These are phyloP conservation scores for Alternaria solani DNA, from an alignment of 2,329 filamentous ascomycete genomes.

Conservation along the genomic window DNA sequence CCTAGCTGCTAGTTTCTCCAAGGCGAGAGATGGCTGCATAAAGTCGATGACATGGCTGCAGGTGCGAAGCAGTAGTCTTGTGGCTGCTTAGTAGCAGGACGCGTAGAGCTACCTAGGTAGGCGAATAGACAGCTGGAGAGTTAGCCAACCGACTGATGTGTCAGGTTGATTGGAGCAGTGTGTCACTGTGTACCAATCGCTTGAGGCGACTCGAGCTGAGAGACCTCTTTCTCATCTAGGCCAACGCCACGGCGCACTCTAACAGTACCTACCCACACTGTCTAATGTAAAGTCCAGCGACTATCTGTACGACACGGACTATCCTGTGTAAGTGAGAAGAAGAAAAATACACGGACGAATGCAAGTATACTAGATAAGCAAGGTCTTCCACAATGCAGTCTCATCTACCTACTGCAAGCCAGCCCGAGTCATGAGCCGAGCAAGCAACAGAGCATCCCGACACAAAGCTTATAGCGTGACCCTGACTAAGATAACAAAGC, in stretches of 20 bases:
- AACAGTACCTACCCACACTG: no score
- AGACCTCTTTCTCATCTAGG: no score
- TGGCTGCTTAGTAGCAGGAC: constrained; percentile 2
- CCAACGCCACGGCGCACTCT: no score
- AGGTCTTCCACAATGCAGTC: not conserved
- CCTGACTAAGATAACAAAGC: not conserved
- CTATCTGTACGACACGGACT: no score
- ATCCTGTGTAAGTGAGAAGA: no score
- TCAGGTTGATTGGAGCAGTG: not conserved
- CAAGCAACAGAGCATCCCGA: not conserved
- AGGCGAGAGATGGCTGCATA: not conserved
- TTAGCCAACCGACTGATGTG: no score
- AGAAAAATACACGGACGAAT: not conserved
- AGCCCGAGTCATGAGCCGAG: not conserved
- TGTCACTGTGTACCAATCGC: not conserved
- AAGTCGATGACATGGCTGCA: not conserved
- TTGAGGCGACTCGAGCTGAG: not conserved
- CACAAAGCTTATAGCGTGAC: not conserved
- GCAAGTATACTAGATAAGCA: not conserved
- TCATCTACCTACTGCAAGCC: not conserved
- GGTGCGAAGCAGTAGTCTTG: constrained; percentile 4
- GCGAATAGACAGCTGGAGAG: no score
- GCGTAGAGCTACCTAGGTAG: not conserved
- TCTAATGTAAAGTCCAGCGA: no score
- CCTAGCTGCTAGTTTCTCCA: not conserved